These are phyloP conservation scores for Epicoccum sorghinum DNA, from an alignment of 2,329 filamentous ascomycete genomes.

Conservation along the genomic window DNA sequence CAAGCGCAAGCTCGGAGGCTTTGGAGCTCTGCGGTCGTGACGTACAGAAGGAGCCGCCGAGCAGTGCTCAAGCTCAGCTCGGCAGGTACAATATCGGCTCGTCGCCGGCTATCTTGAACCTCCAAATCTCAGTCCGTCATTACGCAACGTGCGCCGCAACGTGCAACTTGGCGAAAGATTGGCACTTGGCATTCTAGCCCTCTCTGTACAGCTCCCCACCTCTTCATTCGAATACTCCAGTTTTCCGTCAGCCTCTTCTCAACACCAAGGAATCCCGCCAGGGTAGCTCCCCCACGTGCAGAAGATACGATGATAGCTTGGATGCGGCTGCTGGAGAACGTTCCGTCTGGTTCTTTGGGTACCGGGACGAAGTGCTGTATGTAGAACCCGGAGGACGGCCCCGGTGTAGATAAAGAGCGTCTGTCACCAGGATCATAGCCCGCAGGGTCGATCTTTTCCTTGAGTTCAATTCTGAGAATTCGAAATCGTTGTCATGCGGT, in stretches of 20 bases:
- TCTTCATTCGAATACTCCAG: conserved; percentile 7
- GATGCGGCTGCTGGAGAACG: conserved; percentile 16
- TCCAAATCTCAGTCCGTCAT: conserved; percentile 7
- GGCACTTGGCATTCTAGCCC: conserved; percentile 17
- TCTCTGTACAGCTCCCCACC: conserved; percentile 10
- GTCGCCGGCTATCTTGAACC: conserved; percentile 6
- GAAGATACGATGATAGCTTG: conserved; percentile 25
- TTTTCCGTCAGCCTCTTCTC: conserved; percentile 13
- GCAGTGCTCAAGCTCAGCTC: conserved; percentile 12
- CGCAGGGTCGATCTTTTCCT: conserved; percentile 27
- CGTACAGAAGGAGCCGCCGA: conserved; percentile 11
- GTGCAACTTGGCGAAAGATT: conserved; percentile 11
- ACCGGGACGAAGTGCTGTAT: conserved; percentile 14
- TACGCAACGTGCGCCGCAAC: conserved; percentile 19
- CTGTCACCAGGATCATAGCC: conserved; percentile 8
- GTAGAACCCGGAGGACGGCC: conserved; percentile 3
- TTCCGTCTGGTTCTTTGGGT: conserved; percentile 18
- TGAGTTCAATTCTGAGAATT: conserved; percentile 5
- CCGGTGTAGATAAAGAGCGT: conserved; percentile 33
- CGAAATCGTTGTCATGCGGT: conserved; percentile 33
- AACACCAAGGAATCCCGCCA: conserved; percentile 11
- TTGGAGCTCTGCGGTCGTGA: not conserved
- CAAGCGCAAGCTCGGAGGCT: not conserved
- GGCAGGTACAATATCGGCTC: conserved; percentile 18
- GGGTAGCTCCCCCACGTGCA: conserved; percentile 36